Evolutionary conservation across 2,329 filamentous ascomycete species (phyloP).

Genomic region (Apiospora pterosperma): DNA sequence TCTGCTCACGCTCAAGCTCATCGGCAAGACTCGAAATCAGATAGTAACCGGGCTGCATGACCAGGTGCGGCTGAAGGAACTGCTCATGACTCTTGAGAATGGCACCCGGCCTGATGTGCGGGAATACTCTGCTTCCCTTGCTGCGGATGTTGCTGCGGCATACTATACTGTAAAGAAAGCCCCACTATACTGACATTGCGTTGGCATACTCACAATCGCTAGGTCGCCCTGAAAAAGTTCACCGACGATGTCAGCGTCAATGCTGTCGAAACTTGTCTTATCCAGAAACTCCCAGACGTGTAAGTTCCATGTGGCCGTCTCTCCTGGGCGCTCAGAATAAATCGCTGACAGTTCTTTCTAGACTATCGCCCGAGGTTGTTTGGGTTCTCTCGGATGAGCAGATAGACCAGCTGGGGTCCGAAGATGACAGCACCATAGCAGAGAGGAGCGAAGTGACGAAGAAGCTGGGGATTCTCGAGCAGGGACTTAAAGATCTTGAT

Average conservation of each 20-base stretch:
- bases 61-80: not conserved
- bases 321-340: not conserved
- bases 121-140: slow-evolving; percentile 14
- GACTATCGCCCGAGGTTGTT: slow-evolving; percentile 21
- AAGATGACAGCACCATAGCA: slow-evolving; percentile 19
- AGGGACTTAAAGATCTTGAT: slow-evolving; percentile 20
- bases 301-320: slow-evolving; percentile 5
- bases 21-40: not conserved
- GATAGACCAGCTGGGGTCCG: slow-evolving; percentile 19
- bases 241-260: slow-evolving; percentile 23
- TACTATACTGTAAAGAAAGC: slow-evolving; percentile 14
- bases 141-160: slow-evolving; percentile 19
- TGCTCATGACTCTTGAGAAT: not conserved
- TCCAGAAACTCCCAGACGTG: slow-evolving; percentile 22
- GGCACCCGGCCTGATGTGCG: not conserved
- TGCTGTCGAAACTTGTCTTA: slow-evolving; percentile 21
- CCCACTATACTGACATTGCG: slow-evolving; percentile 2
- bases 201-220: not conserved
- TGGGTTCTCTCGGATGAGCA: slow-evolving; percentile 20
- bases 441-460: slow-evolving; percentile 15
- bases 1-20: not conserved
- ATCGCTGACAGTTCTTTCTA: slow-evolving; percentile 5
- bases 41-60: not conserved
- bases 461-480: slow-evolving; percentile 19
- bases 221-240: slow-evolving; percentile 25